Conservation (phyloP, 768 basidiomycete genomes). For the Chalciporus sphaerocephalus region DNA sequence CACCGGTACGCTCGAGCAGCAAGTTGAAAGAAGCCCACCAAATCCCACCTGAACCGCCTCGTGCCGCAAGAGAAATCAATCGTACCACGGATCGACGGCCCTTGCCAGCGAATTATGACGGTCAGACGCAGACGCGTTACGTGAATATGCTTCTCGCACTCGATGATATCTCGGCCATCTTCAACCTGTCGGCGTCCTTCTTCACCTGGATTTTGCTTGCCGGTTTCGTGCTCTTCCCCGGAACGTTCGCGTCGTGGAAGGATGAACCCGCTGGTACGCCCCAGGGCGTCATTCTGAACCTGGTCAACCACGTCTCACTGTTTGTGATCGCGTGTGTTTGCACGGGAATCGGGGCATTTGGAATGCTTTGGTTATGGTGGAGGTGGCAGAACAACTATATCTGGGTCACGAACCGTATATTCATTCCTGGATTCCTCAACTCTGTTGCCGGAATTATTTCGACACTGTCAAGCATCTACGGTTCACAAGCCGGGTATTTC, state of each 20-base stretch:
- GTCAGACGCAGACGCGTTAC: slow-evolving; percentile 42
- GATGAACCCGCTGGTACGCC: slow-evolving; percentile 25
- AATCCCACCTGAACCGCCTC: not conserved
- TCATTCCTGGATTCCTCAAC: slow-evolving; percentile 54
- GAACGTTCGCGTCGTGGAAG: slow-evolving; percentile 50
- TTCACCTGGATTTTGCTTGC: slow-evolving; percentile 62
- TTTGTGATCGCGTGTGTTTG: slow-evolving; percentile 53
- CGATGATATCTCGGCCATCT: slow-evolving; percentile 47
- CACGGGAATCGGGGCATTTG: slow-evolving; percentile 46
- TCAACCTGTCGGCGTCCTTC: slow-evolving; percentile 51
- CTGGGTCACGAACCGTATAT: slow-evolving; percentile 55
- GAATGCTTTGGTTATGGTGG: slow-evolving; percentile 61
- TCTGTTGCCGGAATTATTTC: slow-evolving; percentile 55
- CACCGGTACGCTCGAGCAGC: not conserved
- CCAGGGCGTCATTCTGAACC: slow-evolving; percentile 31
- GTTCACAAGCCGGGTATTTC: slow-evolving; percentile 44
- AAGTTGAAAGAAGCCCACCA: slow-evolving; percentile 3
- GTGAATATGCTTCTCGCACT: slow-evolving; percentile 60
- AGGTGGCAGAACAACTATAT: slow-evolving; percentile 56
- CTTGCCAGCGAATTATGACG: slow-evolving; percentile 21
- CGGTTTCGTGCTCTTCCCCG: slow-evolving; percentile 59
- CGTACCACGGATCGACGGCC: slow-evolving; percentile 20
- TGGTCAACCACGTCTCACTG: slow-evolving; percentile 44
- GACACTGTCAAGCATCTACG: slow-evolving; percentile 48
- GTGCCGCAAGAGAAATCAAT: slow-evolving; percentile 15